Conservation (phyloP, 805 yeast genomes). For the Teunomyces barrocoloradensis region DNA sequence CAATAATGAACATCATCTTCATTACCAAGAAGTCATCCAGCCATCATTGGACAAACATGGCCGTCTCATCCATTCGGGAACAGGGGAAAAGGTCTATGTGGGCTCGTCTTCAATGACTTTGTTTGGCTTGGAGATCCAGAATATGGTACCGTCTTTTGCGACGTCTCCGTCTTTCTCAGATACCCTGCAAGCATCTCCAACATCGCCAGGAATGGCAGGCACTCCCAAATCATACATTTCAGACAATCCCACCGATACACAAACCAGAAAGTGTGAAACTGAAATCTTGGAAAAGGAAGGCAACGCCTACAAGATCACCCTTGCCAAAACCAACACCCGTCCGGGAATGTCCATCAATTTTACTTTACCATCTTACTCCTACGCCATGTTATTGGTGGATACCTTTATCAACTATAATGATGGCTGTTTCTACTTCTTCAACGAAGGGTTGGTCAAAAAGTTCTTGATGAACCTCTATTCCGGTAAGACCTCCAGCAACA, state of each 20-base stretch:
- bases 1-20: not conserved
- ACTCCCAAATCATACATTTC: conserved; percentile 8
- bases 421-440: conserved; percentile 81
- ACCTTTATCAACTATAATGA: conserved; percentile 77
- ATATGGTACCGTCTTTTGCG: conserved; percentile 46
- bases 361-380: conserved; percentile 71
- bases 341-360: conserved; percentile 70
- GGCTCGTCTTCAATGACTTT: conserved; percentile 84
- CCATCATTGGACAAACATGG: conserved; percentile 73
- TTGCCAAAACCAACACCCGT: conserved; percentile 65
- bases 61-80: conserved; percentile 66
- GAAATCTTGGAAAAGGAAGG: conserved; percentile 69
- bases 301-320: conserved; percentile 67
- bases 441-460: conserved; percentile 74
- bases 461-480: conserved; percentile 63
- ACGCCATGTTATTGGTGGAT: conserved; percentile 72
- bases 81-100: conserved; percentile 72
- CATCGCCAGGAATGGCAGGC: conserved; percentile 9
- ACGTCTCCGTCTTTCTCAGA: conserved; percentile 12
- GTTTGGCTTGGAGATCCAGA: conserved; percentile 74
- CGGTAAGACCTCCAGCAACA: conserved; percentile 41
- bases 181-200: conserved; percentile 7
- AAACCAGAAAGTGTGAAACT: conserved; percentile 42
- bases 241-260: not conserved
- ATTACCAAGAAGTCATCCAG: conserved; percentile 53